Evolutionary conservation across 2,329 filamentous ascomycete genomes (phyloP), one percentile per base, ranked within the genome.

Genomic region (Calonectria pseudoreteaudii): DNA sequence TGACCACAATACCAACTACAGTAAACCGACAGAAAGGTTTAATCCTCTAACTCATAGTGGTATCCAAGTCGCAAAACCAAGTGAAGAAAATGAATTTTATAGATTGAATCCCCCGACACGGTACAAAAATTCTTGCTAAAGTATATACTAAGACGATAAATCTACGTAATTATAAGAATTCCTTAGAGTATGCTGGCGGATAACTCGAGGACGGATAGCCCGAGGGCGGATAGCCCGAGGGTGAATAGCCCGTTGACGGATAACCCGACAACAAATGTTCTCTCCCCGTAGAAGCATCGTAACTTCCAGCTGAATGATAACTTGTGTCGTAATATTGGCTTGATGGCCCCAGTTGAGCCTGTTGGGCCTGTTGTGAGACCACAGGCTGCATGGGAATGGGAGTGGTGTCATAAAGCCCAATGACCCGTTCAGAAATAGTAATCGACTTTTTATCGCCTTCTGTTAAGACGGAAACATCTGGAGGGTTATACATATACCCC

Each of bases 101-200:
- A n/a, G 18, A 44, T 20, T 2, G 2, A n/a, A 10, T n/a, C 18
- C 7, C 4, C 7, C 6, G 7, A 20, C 1, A 3, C 2, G 1
- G 3, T 9, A 18, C 18, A n/a, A 9, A 41, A 20, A 9, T 3
- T 44, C 7, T 44, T 7, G 0, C 1, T 13, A n/a, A n/a, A 47
- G 2, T 13, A 47, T 5, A 23, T 5, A 47, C 11, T 4, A 13
- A 23, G n/a, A 47, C 3, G 3, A 47, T 13, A 4, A 47, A 13
- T 6, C 4, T 44, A 20, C 4, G 28, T 30, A 28, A 18, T 38
- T 36, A 38, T 28, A 4, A 23, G 20, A 41, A 30, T 18, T 18
- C 34, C 16, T 62, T 62, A 0, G 34, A 62, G 16, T 41, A 28
- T 11, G 23, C 13, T 8, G 26, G 34, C 14, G 34, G 56, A 60